Conservation (phyloP, 805 yeast genomes). For the Tetrapisispora phaffii region DNA sequence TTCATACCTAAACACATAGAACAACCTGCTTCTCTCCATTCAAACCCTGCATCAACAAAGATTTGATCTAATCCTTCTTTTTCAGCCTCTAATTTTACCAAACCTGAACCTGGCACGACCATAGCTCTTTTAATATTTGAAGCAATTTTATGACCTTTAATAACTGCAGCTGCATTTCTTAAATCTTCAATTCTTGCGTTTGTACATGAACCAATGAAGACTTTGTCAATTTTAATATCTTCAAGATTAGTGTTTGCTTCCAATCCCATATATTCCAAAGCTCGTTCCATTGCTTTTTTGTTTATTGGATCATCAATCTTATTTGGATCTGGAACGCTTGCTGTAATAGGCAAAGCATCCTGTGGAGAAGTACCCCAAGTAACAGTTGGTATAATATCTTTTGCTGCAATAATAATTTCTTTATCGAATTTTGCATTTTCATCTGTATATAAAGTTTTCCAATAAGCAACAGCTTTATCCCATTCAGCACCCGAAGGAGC, state of each 20-base stretch:
- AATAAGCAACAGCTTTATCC: constrained; percentile 87
- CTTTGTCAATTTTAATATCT: constrained; percentile 78
- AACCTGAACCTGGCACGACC: constrained; percentile 96
- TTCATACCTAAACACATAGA: constrained; percentile 99
- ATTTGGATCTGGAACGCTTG: constrained; percentile 84
- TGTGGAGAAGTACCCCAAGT: constrained; percentile 99
- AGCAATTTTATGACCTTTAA: constrained; percentile 82
- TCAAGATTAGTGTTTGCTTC: constrained; percentile 68
- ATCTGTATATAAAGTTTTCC: constrained; percentile 83
- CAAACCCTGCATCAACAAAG: constrained; percentile 86
- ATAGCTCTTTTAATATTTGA: constrained; percentile 68
- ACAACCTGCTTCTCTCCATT: constrained; percentile 99
- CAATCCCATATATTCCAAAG: constrained; percentile 87
- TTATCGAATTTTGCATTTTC: constrained; percentile 83
- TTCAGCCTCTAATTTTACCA: constrained; percentile 90
- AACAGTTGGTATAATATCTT: constrained; percentile 87
- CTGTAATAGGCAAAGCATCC: constrained; percentile 93
- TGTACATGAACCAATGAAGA: constrained; percentile 96
- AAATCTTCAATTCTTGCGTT: constrained; percentile 96
- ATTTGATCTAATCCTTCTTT: constrained; percentile 87
- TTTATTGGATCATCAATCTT: constrained; percentile 59
- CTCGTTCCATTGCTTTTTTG: constrained; percentile 80
- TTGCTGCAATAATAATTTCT: constrained; percentile 70
- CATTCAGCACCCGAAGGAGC: constrained; percentile 92
- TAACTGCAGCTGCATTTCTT: constrained; percentile 89